A percentile compares a stretch with the other conserved stretches of the same genome.
Evolutionary conservation across 495 filamentous ascomycete genomes (phyloP).

Genomic region (Aspergillus bridgeri): DNA sequence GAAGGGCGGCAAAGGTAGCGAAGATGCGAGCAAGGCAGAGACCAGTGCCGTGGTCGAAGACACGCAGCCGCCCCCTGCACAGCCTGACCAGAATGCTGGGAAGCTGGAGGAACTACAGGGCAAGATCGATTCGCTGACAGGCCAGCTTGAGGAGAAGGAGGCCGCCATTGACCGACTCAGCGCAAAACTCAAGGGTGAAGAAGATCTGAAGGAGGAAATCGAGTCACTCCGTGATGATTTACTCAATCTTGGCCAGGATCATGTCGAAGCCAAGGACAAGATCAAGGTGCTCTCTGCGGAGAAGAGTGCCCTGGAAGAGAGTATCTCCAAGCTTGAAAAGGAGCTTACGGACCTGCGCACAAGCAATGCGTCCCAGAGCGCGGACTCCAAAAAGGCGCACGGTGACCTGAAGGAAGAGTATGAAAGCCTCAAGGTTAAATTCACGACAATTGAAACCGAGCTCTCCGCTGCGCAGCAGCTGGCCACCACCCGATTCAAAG

Average conservation of each 20-base stretch:
- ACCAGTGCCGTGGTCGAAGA: constrained; percentile 20
- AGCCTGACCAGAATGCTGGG: constrained; percentile 21
- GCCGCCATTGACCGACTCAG: constrained; percentile 62
- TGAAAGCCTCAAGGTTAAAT: constrained; percentile 68
- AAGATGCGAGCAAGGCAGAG: constrained; percentile 37
- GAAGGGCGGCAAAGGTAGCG: constrained; percentile 60
- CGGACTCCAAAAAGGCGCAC: constrained; percentile 53
- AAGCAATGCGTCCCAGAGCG: constrained; percentile 44
- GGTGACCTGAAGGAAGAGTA: constrained; percentile 65
- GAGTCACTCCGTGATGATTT: constrained; percentile 78
- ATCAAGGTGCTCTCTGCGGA: constrained; percentile 64
- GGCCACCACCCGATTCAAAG: constrained; percentile 81
- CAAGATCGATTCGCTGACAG: constrained; percentile 52
- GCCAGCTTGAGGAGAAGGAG: constrained; percentile 70
- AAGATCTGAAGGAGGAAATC: constrained; percentile 82
- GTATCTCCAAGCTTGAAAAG: constrained; percentile 61
- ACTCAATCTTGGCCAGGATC: constrained; percentile 68
- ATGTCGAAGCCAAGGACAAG: constrained; percentile 77
- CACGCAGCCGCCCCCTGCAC: constrained; percentile 15
- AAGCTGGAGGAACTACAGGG: constrained; percentile 45
- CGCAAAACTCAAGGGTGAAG: constrained; percentile 66
- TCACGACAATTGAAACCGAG: constrained; percentile 72
- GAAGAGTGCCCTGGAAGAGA: constrained; percentile 58
- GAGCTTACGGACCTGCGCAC: constrained; percentile 57
- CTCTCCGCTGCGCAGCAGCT: constrained; percentile 81